Percentiles rank a stretch among this genome's conserved stretches.
phyloP scores from a whole-genome alignment of 352 stramenopile genomes.

The Phytophthora crassamura region DNA sequence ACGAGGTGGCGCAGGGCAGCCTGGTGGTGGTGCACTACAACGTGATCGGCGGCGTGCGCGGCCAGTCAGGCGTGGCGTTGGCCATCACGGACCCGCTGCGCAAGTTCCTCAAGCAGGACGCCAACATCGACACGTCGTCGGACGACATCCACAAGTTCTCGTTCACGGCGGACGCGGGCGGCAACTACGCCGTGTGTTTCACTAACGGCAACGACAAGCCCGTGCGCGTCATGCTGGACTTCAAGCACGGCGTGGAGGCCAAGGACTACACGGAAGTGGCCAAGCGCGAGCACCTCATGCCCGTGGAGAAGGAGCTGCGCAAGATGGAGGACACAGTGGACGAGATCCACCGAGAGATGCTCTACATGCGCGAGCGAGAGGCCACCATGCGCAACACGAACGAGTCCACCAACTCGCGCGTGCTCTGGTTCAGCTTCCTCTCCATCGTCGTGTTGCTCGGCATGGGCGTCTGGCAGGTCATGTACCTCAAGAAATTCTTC shows the following conservation, averaged over 20 bases:
- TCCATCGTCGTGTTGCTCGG: slow-evolving; percentile 86
- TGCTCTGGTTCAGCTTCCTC: slow-evolving; percentile 92
- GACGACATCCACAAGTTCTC: slow-evolving; percentile 88
- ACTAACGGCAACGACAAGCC: slow-evolving; percentile 80
- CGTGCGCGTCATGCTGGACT: slow-evolving; percentile 83
- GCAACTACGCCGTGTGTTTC: slow-evolving; percentile 85
- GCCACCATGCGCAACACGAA: slow-evolving; percentile 90
- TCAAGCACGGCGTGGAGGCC: slow-evolving; percentile 88
- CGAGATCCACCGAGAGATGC: slow-evolving; percentile 91
- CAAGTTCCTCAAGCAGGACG: slow-evolving; percentile 87
- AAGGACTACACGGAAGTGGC: slow-evolving; percentile 91
- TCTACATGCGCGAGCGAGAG: slow-evolving; percentile 91
- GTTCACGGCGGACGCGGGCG: slow-evolving; percentile 73
- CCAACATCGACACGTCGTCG: slow-evolving; percentile 82
- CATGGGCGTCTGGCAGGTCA: slow-evolving; percentile 89
- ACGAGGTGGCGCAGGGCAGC: slow-evolving; percentile 79
- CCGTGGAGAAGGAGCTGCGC: slow-evolving; percentile 87
- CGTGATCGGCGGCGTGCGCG: slow-evolving; percentile 68
- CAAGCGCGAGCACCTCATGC: slow-evolving; percentile 91
- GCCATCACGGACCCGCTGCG: slow-evolving; percentile 74
- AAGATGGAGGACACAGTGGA: slow-evolving; percentile 92
- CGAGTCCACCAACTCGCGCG: slow-evolving; percentile 89
- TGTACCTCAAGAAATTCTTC: slow-evolving; percentile 94
- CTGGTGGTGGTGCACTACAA: slow-evolving; percentile 88
- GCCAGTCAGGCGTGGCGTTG: slow-evolving; percentile 75